Base-by-base conservation (phyloP, 495 filamentous ascomycete genomes). In the Penicillium manginii region DNA sequence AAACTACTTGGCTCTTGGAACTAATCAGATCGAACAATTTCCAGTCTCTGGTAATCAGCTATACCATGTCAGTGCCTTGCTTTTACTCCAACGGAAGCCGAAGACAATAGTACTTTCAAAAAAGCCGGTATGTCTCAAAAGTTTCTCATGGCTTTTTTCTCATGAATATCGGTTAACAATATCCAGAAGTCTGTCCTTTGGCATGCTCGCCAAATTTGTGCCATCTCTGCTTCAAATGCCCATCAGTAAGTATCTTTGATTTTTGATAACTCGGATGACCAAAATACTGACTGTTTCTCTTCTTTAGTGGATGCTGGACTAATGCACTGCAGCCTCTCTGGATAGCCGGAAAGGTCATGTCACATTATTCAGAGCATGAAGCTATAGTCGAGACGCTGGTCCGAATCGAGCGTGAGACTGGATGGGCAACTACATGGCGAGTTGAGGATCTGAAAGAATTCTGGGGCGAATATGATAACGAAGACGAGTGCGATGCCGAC, bases 241-340 rank as follows among this genome's bases (percentile, higher is more conserved):
- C 69, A 74, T 23, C 71, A 74, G 71, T 71, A 54, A 59, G 71
- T 39, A n/a, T 22, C 2, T 18, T 47, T 8, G 7, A 0, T 18
- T 12, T 15, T 21, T 18, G 4, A 19, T 43, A 43, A 22, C n/a
- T 18, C 10, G 14, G 9, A n/a, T 37, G 1, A 37, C 9, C 11
- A 37, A 45, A 19, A 21, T 26, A 26, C 18, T 52, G 40, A 35
- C 17, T 9, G 17, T 47, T 46, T 47, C 1, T n/a, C 18, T n/a
- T 19, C 4, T 21, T 6, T 59, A 74, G 76, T 62, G 76, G 76
- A 15, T 77, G 76, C 57, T 72, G 75, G 68, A 80, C 73, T 6
- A 80, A 80, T 64, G 73, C 75, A 10, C 72, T 81, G 3, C 78
- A 81, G 52, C 76, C 78, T 17, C 69, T 80, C 15, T 81, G 74